phyloP scores from a whole-genome alignment of 2,329 filamentous ascomycete genomes.

The Hymenotorrendiella dingleyae region DNA sequence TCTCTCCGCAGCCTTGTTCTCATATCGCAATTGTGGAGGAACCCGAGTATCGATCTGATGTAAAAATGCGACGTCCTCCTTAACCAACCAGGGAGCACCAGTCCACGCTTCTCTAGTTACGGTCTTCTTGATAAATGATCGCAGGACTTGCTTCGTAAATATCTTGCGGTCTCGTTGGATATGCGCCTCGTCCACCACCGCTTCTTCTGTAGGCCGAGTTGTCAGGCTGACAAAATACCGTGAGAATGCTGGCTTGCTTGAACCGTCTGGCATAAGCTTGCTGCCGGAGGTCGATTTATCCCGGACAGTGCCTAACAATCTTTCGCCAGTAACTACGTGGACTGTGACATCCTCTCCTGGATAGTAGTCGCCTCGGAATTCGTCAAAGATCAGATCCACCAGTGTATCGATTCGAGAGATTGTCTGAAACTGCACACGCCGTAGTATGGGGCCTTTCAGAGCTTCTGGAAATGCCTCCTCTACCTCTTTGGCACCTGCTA shows the following conservation, averaged over 20 bases:
- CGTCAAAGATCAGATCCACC: slow-evolving; percentile 62
- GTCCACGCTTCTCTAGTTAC: slow-evolving; percentile 90
- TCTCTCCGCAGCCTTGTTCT: slow-evolving; percentile 70
- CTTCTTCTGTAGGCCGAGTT: slow-evolving; percentile 63
- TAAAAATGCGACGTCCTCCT: slow-evolving; percentile 72
- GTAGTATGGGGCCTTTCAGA: slow-evolving; percentile 83
- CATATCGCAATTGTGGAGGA: slow-evolving; percentile 74
- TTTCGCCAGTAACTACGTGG: slow-evolving; percentile 61
- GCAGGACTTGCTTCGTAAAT: slow-evolving; percentile 90
- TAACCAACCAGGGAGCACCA: slow-evolving; percentile 95
- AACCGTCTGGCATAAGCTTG: slow-evolving; percentile 60
- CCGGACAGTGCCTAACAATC: slow-evolving; percentile 67
- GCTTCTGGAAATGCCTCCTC: slow-evolving; percentile 88
- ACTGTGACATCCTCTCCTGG: slow-evolving; percentile 81
- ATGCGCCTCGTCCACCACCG: slow-evolving; percentile 72
- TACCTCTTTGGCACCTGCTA: slow-evolving; percentile 77
- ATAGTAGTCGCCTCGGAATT: slow-evolving; percentile 87
- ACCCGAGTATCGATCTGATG: slow-evolving; percentile 87
- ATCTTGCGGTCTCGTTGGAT: slow-evolving; percentile 82
- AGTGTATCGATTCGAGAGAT: slow-evolving; percentile 82
- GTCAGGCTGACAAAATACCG: slow-evolving; percentile 76
- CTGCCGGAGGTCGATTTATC: slow-evolving; percentile 77
- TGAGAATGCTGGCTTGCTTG: slow-evolving; percentile 63
- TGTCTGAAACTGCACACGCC: slow-evolving; percentile 85
- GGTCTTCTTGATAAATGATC: slow-evolving; percentile 91